These are phyloP conservation scores for Suillus alpinus DNA, from an alignment of 768 basidiomycete genomes.

Conservation along the genomic window DNA sequence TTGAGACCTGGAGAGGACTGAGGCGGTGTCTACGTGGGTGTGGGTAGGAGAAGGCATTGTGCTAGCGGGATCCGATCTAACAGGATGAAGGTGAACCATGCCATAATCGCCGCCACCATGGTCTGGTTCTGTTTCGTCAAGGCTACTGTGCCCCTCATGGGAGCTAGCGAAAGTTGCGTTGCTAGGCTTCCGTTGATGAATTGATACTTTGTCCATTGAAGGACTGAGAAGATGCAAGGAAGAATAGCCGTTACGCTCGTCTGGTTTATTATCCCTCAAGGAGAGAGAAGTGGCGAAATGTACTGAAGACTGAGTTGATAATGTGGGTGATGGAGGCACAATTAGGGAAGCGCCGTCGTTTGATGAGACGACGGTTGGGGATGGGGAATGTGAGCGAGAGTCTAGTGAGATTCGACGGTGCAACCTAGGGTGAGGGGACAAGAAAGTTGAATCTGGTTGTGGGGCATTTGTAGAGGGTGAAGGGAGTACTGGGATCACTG, in stretches of 20 bases:
- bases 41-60: constrained; percentile 37
- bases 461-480: background rate
- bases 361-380: constrained; percentile 32
- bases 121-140: constrained; percentile 52
- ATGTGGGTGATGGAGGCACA: constrained; percentile 72
- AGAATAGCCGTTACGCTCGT: constrained; percentile 48
- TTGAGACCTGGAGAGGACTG: constrained; percentile 24
- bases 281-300: constrained; percentile 56
- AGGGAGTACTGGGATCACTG: constrained; percentile 11
- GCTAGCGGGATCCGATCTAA: constrained; percentile 32
- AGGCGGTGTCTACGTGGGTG: constrained; percentile 38
- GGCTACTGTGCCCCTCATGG: constrained; percentile 31
- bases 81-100: constrained; percentile 31
- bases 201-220: constrained; percentile 27
- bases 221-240: constrained; percentile 51
- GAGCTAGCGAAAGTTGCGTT: constrained; percentile 52
- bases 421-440: constrained; percentile 17
- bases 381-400: constrained; percentile 28
- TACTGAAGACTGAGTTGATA: constrained; percentile 62
- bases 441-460: constrained; percentile 12
- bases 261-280: constrained; percentile 68
- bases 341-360: constrained; percentile 40
- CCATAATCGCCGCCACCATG: constrained; percentile 27
- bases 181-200: constrained; percentile 57
- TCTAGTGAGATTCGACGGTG: constrained; percentile 29